phyloP scores from a whole-genome alignment of 176 grass and related monocot species.

The Musa beccarii region DNA sequence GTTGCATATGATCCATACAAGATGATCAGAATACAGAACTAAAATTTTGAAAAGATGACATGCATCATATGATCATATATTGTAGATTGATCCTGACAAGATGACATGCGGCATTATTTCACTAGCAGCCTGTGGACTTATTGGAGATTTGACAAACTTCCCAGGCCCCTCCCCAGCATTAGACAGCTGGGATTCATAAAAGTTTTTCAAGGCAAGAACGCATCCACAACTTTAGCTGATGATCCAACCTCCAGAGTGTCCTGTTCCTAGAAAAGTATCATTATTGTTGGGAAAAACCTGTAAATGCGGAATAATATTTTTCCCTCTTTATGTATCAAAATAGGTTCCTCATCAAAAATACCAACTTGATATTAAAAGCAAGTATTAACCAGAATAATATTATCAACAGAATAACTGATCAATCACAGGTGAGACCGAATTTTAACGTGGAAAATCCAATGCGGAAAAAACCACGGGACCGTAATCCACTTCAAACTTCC shows the following conservation, averaged over 20 bases:
- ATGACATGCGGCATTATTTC: slow-evolving; percentile 21
- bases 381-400: too few relatives aligned
- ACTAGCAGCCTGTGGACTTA: slow-evolving; percentile 27
- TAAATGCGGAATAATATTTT: too few relatives aligned
- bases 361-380: too few relatives aligned
- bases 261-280: slow-evolving; percentile 32
- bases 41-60: slow-evolving; percentile 10
- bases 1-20: neutral
- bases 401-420: too few relatives aligned
- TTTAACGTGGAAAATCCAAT: too few relatives aligned
- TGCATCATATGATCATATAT: slow-evolving; percentile 39
- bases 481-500: too few relatives aligned
- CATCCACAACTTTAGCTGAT: slow-evolving; percentile 61
- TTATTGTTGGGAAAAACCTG: too few relatives aligned
- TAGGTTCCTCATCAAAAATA: too few relatives aligned
- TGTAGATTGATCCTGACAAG: slow-evolving; percentile 20
- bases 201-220: slow-evolving; percentile 58
- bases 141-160: slow-evolving; percentile 65
- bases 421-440: too few relatives aligned
- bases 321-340: too few relatives aligned
- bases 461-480: too few relatives aligned
- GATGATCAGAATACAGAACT: neutral
- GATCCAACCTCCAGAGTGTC: slow-evolving; percentile 56
- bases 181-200: slow-evolving; percentile 46
- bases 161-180: slow-evolving; percentile 25